These are phyloP conservation scores for Colletotrichum melonis DNA, from an alignment of 2,329 filamentous ascomycete genomes.

Conservation along the genomic window DNA sequence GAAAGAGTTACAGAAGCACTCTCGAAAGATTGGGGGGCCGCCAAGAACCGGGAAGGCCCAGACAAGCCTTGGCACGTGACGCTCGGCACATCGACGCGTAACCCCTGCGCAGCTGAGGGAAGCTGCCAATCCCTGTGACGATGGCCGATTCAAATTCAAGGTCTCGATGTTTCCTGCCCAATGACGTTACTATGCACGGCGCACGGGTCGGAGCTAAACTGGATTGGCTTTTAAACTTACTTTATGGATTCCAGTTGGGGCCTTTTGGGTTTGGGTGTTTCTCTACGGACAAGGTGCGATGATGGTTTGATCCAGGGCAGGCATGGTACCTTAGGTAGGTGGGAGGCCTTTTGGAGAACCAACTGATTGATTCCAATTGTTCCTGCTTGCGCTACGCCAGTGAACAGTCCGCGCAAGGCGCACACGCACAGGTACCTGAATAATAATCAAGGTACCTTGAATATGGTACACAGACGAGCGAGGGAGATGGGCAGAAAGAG, in stretches of 20 bases:
- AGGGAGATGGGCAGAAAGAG: background rate
- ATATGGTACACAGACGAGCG: too few relatives aligned
- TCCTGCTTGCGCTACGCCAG: background rate
- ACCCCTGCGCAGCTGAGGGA: constrained; percentile 6
- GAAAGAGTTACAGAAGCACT: constrained; percentile 13
- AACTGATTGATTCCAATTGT: background rate
- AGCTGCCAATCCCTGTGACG: background rate
- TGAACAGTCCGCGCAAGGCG: background rate
- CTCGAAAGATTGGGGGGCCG: background rate
- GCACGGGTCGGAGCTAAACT: constrained; percentile 10
- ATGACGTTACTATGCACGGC: constrained; percentile 9
- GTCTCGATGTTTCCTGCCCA: background rate
- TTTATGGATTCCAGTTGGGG: background rate
- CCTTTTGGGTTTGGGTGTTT: background rate
- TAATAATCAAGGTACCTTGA: too few relatives aligned
- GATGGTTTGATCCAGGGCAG: background rate
- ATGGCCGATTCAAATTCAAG: constrained; percentile 9
- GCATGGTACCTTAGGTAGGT: background rate
- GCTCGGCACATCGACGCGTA: constrained; percentile 30
- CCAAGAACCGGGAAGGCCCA: background rate
- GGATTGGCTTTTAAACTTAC: constrained; percentile 10
- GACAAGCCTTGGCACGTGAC: constrained; percentile 33
- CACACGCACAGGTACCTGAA: background rate
- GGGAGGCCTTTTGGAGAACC: too few relatives aligned
- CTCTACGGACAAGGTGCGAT: background rate